A percentile compares a stretch with the other conserved stretches of the same genome.
Conservation (phyloP, 495 filamentous ascomycete species). For the Penicilliopsis zonata region DNA sequence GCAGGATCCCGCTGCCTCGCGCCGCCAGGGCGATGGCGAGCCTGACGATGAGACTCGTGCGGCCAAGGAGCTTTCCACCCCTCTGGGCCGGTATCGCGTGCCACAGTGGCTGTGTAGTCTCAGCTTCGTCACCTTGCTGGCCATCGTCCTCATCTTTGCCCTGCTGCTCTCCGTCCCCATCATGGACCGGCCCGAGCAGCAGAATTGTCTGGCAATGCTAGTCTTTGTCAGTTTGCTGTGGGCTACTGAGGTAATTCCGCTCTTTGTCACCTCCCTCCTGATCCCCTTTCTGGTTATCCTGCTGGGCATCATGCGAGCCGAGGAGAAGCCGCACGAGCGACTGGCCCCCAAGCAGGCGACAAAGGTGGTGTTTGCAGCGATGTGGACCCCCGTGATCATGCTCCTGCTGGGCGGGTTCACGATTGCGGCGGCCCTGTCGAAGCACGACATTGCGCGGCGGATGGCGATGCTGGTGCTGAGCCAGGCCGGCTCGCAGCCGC, state of each 20-base stretch:
- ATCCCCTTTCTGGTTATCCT: constrained; percentile 91
- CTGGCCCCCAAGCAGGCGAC: constrained; percentile 65
- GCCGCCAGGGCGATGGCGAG: constrained; percentile 75
- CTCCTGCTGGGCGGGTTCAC: constrained; percentile 93
- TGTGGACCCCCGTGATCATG: constrained; percentile 99
- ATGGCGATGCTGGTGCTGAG: constrained; percentile 95
- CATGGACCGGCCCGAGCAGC: constrained; percentile 75
- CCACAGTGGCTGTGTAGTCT: constrained; percentile 76
- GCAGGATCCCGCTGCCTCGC: constrained; percentile 52
- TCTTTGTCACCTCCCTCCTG: constrained; percentile 90
- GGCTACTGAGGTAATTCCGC: constrained; percentile 95
- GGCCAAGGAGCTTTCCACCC: constrained; percentile 63
- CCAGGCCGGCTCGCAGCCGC: constrained; percentile 84
- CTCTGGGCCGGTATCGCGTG: constrained; percentile 61
- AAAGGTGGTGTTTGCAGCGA: constrained; percentile 73
- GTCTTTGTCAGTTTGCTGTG: constrained; percentile 89
- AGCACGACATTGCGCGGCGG: constrained; percentile 93
- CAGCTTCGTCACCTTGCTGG: constrained; percentile 65
- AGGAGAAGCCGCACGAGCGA: constrained; percentile 54
- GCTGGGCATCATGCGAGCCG: constrained; percentile 69
- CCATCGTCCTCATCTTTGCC: constrained; percentile 60
- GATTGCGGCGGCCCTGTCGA: constrained; percentile 87
- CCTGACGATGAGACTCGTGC: constrained; percentile 56
- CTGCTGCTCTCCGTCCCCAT: constrained; percentile 61
- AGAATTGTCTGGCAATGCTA: constrained; percentile 90